A percentile compares a stretch with the other conserved stretches of the same genome.
These are phyloP conservation scores for Starmerella stigmatis DNA, from an alignment of 805 yeast species.

Conservation along the genomic window DNA sequence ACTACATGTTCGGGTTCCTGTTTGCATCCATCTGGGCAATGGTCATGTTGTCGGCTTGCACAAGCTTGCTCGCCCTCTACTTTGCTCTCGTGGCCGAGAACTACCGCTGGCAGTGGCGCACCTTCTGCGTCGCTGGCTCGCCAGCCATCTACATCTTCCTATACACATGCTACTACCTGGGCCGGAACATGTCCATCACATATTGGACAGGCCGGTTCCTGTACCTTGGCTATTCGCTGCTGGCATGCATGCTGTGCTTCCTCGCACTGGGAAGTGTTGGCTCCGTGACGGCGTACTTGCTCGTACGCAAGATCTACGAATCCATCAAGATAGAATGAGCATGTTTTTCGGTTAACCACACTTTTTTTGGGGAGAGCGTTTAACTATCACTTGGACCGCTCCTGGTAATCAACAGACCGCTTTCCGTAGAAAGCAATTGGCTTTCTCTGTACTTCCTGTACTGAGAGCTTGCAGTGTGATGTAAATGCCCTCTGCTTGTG, in stretches of 20 bases:
- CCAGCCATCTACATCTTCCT: slow-evolving; percentile 74
- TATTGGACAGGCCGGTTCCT: slow-evolving; percentile 68
- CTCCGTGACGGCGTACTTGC: slow-evolving; percentile 58
- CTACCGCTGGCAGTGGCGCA: slow-evolving; percentile 97
- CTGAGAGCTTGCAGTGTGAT: too few relatives aligned
- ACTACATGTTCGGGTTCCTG: slow-evolving; percentile 95
- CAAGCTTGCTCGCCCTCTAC: slow-evolving; percentile 70
- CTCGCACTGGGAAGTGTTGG: slow-evolving; percentile 84
- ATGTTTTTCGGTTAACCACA: neutral
- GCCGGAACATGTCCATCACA: slow-evolving; percentile 48
- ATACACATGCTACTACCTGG: slow-evolving; percentile 55
- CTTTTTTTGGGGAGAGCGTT: neutral
- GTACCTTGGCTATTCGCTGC: slow-evolving; percentile 70
- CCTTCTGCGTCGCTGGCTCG: slow-evolving; percentile 78
- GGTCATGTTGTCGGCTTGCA: slow-evolving; percentile 69
- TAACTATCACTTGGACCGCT: neutral
- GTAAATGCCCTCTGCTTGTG: too few relatives aligned
- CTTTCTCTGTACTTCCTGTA: too few relatives aligned
- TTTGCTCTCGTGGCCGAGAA: slow-evolving; percentile 81
- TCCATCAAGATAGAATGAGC: slow-evolving; percentile 72
- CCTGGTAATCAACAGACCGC: too few relatives aligned
- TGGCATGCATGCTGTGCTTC: slow-evolving; percentile 62
- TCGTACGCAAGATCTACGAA: slow-evolving; percentile 68
- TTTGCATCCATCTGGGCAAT: slow-evolving; percentile 78
- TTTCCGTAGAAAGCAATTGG: too few relatives aligned